These are phyloP conservation scores for Boletus edulis DNA, from an alignment of 768 basidiomycete species.

Conservation along the genomic window DNA sequence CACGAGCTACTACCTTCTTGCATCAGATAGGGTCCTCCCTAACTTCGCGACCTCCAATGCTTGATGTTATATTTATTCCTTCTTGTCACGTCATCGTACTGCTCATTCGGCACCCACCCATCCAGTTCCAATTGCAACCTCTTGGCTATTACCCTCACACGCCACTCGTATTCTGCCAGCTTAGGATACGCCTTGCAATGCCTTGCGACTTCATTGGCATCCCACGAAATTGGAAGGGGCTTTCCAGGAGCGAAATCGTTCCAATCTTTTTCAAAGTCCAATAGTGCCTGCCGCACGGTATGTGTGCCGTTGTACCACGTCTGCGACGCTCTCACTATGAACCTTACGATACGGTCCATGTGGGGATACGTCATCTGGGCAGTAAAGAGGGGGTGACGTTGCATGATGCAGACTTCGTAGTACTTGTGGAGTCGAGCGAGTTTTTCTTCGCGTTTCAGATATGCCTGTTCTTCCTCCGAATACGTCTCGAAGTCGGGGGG, in stretches of 20 bases:
- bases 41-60: not conserved
- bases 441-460: not conserved
- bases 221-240: too few relatives aligned
- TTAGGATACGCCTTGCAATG: not conserved
- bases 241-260: too few relatives aligned
- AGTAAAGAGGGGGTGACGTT: not conserved
- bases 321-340: slow-evolving; percentile 1
- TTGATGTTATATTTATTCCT: not conserved
- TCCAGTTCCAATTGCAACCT: not conserved
- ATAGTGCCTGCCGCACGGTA: not conserved
- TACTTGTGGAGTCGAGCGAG: slow-evolving; percentile 6
- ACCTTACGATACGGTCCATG: not conserved
- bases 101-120: not conserved
- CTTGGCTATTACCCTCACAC: not conserved
- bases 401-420: not conserved
- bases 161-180: not conserved
- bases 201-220: not conserved
- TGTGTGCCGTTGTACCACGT: slow-evolving; percentile 3
- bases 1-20: not conserved
- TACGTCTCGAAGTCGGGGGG: not conserved
- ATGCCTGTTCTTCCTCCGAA: not conserved
- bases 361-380: not conserved
- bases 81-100: not conserved
- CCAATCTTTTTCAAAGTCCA: not conserved
- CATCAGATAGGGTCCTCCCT: not conserved